These are phyloP conservation scores for Hanseniaspora lachancei DNA, from an alignment of 805 yeast species.

Conservation along the genomic window DNA sequence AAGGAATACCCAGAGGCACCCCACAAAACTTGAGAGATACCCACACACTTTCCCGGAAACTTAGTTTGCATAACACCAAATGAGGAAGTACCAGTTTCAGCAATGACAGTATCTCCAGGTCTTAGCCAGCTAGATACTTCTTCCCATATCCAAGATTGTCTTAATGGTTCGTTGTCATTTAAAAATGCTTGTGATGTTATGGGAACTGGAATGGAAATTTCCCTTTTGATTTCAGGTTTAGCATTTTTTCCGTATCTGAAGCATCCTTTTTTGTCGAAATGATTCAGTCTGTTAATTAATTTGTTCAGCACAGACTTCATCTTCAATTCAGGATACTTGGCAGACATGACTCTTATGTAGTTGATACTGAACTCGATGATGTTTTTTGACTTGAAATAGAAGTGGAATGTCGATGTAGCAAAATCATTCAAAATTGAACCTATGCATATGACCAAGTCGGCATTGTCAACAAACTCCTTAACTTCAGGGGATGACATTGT, in stretches of 20 bases:
- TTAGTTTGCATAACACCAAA: constrained; percentile 46
- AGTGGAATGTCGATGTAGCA: constrained; percentile 45
- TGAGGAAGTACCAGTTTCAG: constrained; percentile 56
- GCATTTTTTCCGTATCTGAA: constrained; percentile 15
- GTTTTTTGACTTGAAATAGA: constrained; percentile 41
- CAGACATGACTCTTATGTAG: constrained; percentile 38
- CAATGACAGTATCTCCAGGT: constrained; percentile 44
- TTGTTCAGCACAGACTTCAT: constrained; percentile 34
- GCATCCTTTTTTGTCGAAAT: constrained; percentile 27
- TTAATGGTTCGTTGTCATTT: constrained; percentile 19
- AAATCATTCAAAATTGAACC: constrained; percentile 51
- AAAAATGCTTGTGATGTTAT: constrained; percentile 20
- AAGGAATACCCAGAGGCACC: constrained; percentile 56
- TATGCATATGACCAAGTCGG: constrained; percentile 52
- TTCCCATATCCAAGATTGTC: constrained; percentile 40
- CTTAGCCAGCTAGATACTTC: constrained; percentile 39
- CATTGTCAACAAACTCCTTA: constrained; percentile 33
- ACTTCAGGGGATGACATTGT: constrained; percentile 36
- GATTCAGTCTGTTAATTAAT: constrained; percentile 23
- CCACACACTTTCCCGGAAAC: constrained; percentile 39
- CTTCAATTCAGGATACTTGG: constrained; percentile 40
- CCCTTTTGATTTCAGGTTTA: constrained; percentile 15
- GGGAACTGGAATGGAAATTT: constrained; percentile 16
- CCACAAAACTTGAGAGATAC: constrained; percentile 52
- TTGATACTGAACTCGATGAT: constrained; percentile 45